These are phyloP conservation scores for Petrea volubilis DNA, from an alignment of 257 asterid genomes.

Conservation along the genomic window DNA sequence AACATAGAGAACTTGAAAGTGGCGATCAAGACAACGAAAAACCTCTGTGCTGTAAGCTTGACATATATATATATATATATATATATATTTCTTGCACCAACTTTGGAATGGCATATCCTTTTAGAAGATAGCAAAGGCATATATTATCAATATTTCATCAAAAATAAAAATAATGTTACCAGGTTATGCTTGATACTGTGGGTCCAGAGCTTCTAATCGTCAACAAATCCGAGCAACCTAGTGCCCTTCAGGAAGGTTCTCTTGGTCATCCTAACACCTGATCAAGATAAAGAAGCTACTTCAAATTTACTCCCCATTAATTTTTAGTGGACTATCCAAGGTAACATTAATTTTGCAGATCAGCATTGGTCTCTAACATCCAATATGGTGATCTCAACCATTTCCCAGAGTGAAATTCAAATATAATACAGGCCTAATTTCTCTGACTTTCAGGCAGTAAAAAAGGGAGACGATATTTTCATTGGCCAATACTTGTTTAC, in stretches of 20 bases:
- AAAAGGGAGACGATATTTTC: slow-evolving; percentile 54
- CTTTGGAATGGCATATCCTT: not conserved
- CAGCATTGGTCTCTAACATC: no score
- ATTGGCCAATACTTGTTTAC: slow-evolving; percentile 69
- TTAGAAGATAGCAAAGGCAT: not conserved
- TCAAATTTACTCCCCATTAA: slow-evolving; percentile 66
- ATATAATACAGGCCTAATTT: not conserved
- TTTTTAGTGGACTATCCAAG: slow-evolving; percentile 59
- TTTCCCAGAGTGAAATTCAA: not conserved
- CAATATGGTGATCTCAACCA: no score
- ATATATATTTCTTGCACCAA: slow-evolving; percentile 8
- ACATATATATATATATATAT: no score
- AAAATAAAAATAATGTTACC: not conserved
- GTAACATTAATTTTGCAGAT: slow-evolving; percentile 22
- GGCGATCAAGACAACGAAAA: slow-evolving; percentile 64
- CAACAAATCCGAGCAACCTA: slow-evolving; percentile 54
- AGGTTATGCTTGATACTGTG: slow-evolving; percentile 81
- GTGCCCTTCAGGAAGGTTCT: slow-evolving; percentile 58
- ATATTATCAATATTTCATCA: not conserved
- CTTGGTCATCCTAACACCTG: slow-evolving; percentile 54
- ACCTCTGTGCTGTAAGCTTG: slow-evolving; percentile 74
- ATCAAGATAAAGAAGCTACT: slow-evolving; percentile 62
- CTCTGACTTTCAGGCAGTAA: slow-evolving; percentile 41
- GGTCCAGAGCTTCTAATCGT: slow-evolving; percentile 82
- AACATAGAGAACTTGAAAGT: slow-evolving; percentile 66